phyloP scores from a whole-genome alignment of 1,284 basidiomycete genomes.

The Ustilago cynodontis region DNA sequence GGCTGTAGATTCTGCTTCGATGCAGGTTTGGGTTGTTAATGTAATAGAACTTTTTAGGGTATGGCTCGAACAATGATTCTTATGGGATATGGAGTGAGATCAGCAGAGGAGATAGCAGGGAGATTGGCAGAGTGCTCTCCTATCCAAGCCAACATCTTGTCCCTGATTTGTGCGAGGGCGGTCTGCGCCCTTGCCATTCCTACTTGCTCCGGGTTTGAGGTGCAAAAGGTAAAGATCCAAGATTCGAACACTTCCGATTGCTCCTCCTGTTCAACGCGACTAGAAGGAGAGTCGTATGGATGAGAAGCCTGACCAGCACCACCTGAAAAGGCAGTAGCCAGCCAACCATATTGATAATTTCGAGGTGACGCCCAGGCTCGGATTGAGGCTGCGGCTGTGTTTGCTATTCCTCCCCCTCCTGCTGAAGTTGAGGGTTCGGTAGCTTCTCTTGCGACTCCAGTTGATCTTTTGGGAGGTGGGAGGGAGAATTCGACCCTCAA shows the following conservation, averaged over 20 bases:
- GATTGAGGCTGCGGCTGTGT: slow-evolving; percentile 17
- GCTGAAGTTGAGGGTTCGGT: not conserved
- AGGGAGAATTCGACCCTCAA: slow-evolving; percentile 11
- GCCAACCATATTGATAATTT: slow-evolving; percentile 38
- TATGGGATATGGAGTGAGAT: slow-evolving; percentile 26
- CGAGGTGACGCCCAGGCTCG: slow-evolving; percentile 35
- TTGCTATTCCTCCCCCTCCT: not conserved
- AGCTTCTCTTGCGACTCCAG: no score
- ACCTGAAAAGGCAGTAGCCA: slow-evolving; percentile 41
- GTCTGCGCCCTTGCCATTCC: not conserved
- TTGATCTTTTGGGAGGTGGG: slow-evolving; percentile 4
- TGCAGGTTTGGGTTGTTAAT: not conserved
- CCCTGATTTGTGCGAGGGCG: slow-evolving; percentile 10
- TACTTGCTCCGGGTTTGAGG: not conserved
- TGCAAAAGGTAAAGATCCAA: slow-evolving; percentile 23
- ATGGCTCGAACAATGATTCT: slow-evolving; percentile 1
- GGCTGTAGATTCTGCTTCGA: no score
- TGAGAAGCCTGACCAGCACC: slow-evolving; percentile 30
- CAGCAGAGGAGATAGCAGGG: slow-evolving; percentile 18
- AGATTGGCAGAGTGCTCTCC: slow-evolving; percentile 35
- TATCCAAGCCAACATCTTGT: slow-evolving; percentile 16
- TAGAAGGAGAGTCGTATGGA: not conserved
- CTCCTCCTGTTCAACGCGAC: not conserved
- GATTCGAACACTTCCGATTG: slow-evolving; percentile 18
- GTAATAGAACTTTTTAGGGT: not conserved